Evolutionary conservation across 2,329 filamentous ascomycete species (phyloP), one percentile per base, ranked within the genome.

Genomic region (Ascochyta lentis): DNA sequence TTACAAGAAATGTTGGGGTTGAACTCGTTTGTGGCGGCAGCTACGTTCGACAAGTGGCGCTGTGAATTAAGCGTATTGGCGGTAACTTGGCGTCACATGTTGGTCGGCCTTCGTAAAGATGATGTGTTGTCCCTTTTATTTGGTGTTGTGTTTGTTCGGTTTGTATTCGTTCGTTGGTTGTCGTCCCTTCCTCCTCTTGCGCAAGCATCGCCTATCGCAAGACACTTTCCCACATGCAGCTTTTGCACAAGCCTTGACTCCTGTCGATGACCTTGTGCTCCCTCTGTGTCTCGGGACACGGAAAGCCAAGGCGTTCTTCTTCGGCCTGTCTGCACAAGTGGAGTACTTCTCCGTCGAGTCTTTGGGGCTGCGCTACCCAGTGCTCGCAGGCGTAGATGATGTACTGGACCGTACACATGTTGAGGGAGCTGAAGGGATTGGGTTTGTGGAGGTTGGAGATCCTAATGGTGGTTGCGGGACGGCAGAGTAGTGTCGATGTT

Each of bases 341-440:
- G 24, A 72, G 57, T 22, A 71, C 57, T 3, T 66, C 65, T 5
- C 68, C 69, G 45, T 68, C 68, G 22, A 63, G 61, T 12, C 60
- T 63, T 43, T 66, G 59, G 2, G 69, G 69, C 38, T 71, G 69
- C 19, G 69, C 61, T 12, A 72, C 60, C 71, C 71, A 73, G 59
- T 72, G 68, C 39, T 65, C 63, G 56, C 71, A 73, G 40, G 61
- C 53, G 49, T 72, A 65, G 42, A 73, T 58, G 22, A 69, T 72
- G 54, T 73, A 73, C 15, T 67, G 55, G 12, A 73, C 70, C 46
- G 63, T 66, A 56, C 71, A 73, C 71, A 73, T 72, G 6, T 45
- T 66, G 54, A 19, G 19, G 27, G 13, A 10, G 12, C 6, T 7
- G 16, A 31, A 40, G 3, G 6, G 27, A 24, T 7, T 19, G 12